phyloP scores from a whole-genome alignment of 2,329 filamentous ascomycete genomes.

The Epichloe sibirici region DNA sequence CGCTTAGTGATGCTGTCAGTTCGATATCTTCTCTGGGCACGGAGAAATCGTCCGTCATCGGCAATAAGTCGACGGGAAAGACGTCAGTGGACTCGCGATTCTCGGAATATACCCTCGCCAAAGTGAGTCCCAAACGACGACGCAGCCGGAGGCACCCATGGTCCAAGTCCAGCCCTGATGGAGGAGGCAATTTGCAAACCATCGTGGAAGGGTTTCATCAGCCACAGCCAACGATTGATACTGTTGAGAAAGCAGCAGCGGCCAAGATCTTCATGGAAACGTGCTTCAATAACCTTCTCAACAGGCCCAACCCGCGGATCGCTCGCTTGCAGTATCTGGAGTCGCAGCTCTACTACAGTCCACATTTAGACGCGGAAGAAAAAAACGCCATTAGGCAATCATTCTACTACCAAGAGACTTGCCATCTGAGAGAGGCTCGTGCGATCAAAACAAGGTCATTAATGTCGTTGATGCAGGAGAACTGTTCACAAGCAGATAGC shows the following conservation, averaged over 20 bases:
- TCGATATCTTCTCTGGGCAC: slow-evolving; percentile 16
- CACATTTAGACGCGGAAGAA: slow-evolving; percentile 43
- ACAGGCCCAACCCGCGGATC: slow-evolving; percentile 25
- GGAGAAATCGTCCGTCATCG: slow-evolving; percentile 13
- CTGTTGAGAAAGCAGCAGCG: slow-evolving; percentile 66
- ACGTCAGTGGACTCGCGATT: slow-evolving; percentile 22
- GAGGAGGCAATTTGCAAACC: slow-evolving; percentile 19
- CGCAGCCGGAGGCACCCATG: slow-evolving; percentile 20
- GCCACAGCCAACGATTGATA: slow-evolving; percentile 30
- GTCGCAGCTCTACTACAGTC: slow-evolving; percentile 41
- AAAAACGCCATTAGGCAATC: slow-evolving; percentile 37
- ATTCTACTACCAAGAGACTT: slow-evolving; percentile 57
- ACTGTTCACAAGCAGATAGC: slow-evolving; percentile 17
- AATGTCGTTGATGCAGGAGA: slow-evolving; percentile 5
- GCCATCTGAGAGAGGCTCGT: slow-evolving; percentile 62
- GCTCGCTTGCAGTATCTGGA: slow-evolving; percentile 23
- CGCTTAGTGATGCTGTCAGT: slow-evolving; percentile 13
- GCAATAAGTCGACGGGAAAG: slow-evolving; percentile 19
- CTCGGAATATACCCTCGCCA: slow-evolving; percentile 11
- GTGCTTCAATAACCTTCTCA: slow-evolving; percentile 62
- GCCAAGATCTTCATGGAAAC: slow-evolving; percentile 82
- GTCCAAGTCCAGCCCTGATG: slow-evolving; percentile 25
- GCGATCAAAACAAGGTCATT: slow-evolving; percentile 37
- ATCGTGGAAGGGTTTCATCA: slow-evolving; percentile 20
- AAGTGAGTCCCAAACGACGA: slow-evolving; percentile 13